Base-by-base conservation (phyloP, 2,329 filamentous ascomycete species). In the Neonectria coccinea region DNA sequence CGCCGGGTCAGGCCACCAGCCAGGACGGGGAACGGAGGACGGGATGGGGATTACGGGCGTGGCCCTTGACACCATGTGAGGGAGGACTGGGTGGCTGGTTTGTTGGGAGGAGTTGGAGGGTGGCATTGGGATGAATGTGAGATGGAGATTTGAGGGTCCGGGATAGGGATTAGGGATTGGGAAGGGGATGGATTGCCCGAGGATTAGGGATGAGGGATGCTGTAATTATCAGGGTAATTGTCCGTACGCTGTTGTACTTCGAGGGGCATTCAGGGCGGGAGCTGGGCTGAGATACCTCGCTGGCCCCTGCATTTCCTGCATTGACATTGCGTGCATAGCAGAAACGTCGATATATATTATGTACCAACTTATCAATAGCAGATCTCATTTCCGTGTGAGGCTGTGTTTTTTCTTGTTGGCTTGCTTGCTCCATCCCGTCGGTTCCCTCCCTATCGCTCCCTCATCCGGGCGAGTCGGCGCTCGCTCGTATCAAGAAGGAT, bases 401-500 rank as follows among this genome's bases (percentile, higher is more conserved):
- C 45, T 62, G 36, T 45, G 45, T 52, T 56, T 25, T 48, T 48
- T 42, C 25, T 31, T 44, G 36, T 18, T 52, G 27, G 48, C 20
- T 42, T 42, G 54, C 47, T 16, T 25, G 45, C 54, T 53, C 25
- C 27, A 18, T 31, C 14, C 16, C 27, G 4, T 18, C 47, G 47
- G 27, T 12, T 50, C 47, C 47, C 20, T 52, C 33, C 25, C 33
- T 25, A 16, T 53, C n/a, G 48, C 27, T 9, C 29, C 12, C n/a
- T 16, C 36, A 6, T n/a, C 27, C 29, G 48, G 67, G 61, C 70
- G 58, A 66, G 57, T 59, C 47, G 65, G 61, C 29, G 55, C 56
- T 72, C 64, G 70, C 56, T 72, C 64, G 70, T 67, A 70, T 73
- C 60, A 65, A 73, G 54, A 42, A 18, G 50, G 51, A 54, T 16